Evolutionary conservation across 345 rosid genomes (phyloP).

Genomic region (Corchorus capsularis): DNA sequence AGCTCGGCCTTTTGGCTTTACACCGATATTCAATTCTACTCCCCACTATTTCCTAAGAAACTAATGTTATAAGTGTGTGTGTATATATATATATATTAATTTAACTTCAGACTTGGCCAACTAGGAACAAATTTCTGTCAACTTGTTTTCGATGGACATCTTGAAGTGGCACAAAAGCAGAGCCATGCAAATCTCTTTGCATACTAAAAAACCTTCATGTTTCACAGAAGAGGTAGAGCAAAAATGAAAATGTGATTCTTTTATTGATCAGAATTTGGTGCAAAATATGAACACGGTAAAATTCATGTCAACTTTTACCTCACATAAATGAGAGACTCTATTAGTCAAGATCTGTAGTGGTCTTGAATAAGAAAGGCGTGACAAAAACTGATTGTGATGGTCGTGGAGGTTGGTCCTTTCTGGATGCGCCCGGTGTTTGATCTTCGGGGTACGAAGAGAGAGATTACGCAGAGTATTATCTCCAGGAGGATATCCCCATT

Average conservation of each 20-base stretch:
- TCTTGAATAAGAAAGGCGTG: slow-evolving; percentile 15
- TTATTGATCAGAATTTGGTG: neutral
- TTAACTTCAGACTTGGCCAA: neutral
- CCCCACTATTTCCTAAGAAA: too few species aligned
- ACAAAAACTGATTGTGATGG: neutral
- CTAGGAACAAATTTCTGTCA: neutral
- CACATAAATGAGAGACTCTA: neutral
- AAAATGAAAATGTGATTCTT: neutral
- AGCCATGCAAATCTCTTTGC: neutral
- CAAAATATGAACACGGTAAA: neutral
- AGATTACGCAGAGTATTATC: too few species aligned
- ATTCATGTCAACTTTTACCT: neutral
- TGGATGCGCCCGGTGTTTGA: too few species aligned
- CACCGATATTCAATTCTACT: too few species aligned
- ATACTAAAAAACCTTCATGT: neutral
- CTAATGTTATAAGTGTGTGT: too few species aligned
- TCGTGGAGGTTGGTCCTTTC: too few species aligned
- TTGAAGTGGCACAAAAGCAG: neutral
- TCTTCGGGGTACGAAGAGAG: too few species aligned
- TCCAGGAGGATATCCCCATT: too few species aligned
- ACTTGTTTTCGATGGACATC: neutral
- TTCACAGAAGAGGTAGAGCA: neutral
- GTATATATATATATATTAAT: too few species aligned
- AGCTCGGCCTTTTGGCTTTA: too few species aligned
- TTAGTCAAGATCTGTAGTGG: slow-evolving; percentile 12